Evolutionary conservation across 1,284 basidiomycete genomes (phyloP).

Genomic region (Naganishia sp.): DNA sequence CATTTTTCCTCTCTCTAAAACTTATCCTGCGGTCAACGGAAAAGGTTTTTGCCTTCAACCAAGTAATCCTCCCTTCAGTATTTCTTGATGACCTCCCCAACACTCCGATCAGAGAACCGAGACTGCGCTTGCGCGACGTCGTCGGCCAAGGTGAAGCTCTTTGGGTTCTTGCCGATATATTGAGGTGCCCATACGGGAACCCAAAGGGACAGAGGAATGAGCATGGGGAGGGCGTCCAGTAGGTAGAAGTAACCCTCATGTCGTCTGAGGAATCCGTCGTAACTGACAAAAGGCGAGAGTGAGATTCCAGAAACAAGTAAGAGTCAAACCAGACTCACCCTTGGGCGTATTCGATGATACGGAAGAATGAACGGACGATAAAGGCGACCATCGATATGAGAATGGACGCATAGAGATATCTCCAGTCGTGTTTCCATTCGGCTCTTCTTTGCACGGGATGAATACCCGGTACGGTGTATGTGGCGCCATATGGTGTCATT

Average conservation of each 20-base stretch:
- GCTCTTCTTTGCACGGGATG: background rate
- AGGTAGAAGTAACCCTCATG: conserved; percentile 35
- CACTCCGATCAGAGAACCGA: conserved; percentile 18
- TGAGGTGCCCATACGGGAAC: conserved; percentile 30
- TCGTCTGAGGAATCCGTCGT: conserved; percentile 29
- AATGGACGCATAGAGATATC: conserved; percentile 60
- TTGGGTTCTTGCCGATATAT: conserved; percentile 19
- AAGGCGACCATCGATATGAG: conserved; percentile 65
- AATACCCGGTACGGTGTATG: background rate
- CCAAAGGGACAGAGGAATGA: conserved; percentile 26
- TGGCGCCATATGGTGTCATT: background rate
- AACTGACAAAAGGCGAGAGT: background rate
- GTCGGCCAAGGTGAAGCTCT: conserved; percentile 2
- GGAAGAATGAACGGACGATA: conserved; percentile 43
- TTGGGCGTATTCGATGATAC: conserved; percentile 29
- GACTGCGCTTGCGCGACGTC: conserved; percentile 18
- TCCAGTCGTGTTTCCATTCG: conserved; percentile 58
- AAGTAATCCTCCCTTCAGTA: background rate
- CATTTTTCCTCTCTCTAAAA: background rate
- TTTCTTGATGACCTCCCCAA: background rate
- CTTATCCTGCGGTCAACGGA: no score
- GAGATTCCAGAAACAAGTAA: background rate
- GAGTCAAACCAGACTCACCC: conserved; percentile 2
- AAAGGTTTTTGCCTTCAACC: background rate
- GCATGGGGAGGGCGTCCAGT: conserved; percentile 28